Evolutionary conservation across 352 stramenopile species (phyloP).

Genomic region (Bremia lactucae): DNA sequence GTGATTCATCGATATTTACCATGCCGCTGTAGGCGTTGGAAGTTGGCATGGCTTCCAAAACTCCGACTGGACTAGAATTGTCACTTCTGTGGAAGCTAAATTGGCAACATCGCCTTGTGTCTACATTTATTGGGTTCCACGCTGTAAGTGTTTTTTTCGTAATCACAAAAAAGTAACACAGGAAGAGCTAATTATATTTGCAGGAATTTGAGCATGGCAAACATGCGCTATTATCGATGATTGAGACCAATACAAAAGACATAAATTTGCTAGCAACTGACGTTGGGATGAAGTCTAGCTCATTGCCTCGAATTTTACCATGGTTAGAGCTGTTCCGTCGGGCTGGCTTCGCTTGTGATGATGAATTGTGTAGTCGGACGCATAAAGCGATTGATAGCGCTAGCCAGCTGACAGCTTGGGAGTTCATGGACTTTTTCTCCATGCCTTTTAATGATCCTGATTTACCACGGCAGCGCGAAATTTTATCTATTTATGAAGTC

Average conservation of each 20-base stretch:
- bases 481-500: conserved; percentile 52
- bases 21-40: conserved; percentile 30
- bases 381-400: conserved; percentile 30
- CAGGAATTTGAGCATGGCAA: conserved; percentile 28
- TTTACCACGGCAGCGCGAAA: conserved; percentile 42
- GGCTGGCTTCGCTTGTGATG: conserved; percentile 36
- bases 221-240: conserved; percentile 13
- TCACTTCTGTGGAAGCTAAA: conserved; percentile 54
- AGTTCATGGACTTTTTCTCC: conserved; percentile 76
- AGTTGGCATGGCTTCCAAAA: conserved; percentile 45
- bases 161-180: neutral
- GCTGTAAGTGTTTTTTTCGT: conserved; percentile 23
- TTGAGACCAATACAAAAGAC: conserved; percentile 13
- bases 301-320: conserved; percentile 30
- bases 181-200: conserved; percentile 5
- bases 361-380: conserved; percentile 34
- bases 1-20: neutral
- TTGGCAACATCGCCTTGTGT: conserved; percentile 59
- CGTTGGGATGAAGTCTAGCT: conserved; percentile 8
- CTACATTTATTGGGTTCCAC: conserved; percentile 45
- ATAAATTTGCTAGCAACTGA: conserved; percentile 13
- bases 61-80: conserved; percentile 43
- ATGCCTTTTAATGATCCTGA: conserved; percentile 63
- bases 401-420: conserved; percentile 41
- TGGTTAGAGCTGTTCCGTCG: conserved; percentile 69